phyloP scores from a whole-genome alignment of 306 rosid species.

The Oxytropis ochrocephala region DNA sequence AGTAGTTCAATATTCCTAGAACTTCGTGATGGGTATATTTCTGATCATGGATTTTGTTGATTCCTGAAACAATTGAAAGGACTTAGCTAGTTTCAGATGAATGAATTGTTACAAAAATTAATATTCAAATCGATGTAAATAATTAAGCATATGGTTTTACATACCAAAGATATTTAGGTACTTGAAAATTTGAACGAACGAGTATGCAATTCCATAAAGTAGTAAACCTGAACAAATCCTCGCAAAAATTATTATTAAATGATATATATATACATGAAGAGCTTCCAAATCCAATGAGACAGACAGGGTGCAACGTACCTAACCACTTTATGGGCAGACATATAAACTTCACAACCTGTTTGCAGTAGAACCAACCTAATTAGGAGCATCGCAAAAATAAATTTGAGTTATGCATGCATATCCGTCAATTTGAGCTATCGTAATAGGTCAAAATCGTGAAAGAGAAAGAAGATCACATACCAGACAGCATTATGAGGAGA shows the following conservation, averaged over 20 bases:
- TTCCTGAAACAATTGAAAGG: not conserved
- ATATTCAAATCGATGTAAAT: not conserved
- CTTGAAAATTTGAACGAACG: not conserved
- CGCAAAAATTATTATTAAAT: not conserved
- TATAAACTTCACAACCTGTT: not conserved
- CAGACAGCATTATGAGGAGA: not conserved
- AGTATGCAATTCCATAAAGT: not conserved
- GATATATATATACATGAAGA: not conserved
- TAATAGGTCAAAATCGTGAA: not conserved
- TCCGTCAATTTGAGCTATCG: not conserved
- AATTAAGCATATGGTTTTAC: not conserved
- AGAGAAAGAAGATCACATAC: not conserved
- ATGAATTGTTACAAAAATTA: not conserved
- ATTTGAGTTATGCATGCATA: not conserved
- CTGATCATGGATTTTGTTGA: not conserved
- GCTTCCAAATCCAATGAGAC: not conserved
- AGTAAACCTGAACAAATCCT: not conserved
- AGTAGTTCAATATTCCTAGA: not conserved
- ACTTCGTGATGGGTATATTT: not conserved
- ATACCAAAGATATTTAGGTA: not conserved
- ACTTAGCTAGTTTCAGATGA: not conserved
- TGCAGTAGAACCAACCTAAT: not conserved
- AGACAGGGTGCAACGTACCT: not conserved
- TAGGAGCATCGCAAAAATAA: not conserved
- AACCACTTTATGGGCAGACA: not conserved